Evolutionary conservation across 345 rosid species (phyloP), one percentile per base, ranked within the genome.

Genomic region (Geranium rotundifolium): DNA sequence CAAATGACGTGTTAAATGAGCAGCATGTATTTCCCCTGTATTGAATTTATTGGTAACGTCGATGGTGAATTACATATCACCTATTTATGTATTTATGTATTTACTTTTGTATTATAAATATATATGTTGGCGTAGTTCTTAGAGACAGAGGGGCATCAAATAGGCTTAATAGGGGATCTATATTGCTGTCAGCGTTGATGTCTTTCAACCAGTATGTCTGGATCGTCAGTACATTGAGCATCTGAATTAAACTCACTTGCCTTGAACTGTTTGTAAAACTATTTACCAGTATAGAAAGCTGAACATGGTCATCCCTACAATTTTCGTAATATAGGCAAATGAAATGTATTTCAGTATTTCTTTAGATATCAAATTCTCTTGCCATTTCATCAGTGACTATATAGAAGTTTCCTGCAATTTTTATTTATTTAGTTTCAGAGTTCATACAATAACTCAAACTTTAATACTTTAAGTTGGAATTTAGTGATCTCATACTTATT

Each of bases 401-500:
- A 46, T 14, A 2, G 3, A 46, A 46, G 52, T 46, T 34, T 34
- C 52, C 16, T 46, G 14, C 15, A 0, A 46, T 46, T 10, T 46
- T 46, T 46, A 12, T 14, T 46, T 10, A 46, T 46, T 46, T 46
- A 3, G 13, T 14, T 7, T 46, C 6, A 4, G 41, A 34, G 10
- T 34, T 34, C 10, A 34, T 34, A 34, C 10, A 34, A 5, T 34
- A 34, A 34, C 41, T 34, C 41, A 34, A 23, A 34, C 41, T 34
- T 8, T 34, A 34, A 1, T 34, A 34, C 41, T 34, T 34, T 34
- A 34, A 34, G 10, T 34, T 34, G 41, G 41, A 34, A 34, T 34
- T 4, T 34, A 34, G 41, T 34, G 41, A 34, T 34, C 3, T 61
- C 57, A 62, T 49, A 29, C 23, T 54, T 29, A 56, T 72, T 55